Base-by-base conservation (phyloP, 768 basidiomycete genomes). In the Tulasnella sp. region DNA sequence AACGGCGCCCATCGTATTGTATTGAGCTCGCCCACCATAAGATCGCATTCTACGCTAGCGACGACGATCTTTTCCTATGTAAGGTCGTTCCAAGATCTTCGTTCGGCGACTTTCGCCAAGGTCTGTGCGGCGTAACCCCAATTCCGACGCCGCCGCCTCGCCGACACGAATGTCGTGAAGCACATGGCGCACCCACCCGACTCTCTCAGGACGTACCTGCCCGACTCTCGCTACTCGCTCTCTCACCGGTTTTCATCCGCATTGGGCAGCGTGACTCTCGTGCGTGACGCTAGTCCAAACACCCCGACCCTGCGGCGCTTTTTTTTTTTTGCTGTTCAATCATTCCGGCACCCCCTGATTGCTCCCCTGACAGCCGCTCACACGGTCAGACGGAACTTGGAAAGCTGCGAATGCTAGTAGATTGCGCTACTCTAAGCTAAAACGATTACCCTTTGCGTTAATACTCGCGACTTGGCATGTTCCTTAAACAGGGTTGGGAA, bases 241-340 rank as follows among this genome's bases (percentile, higher is more conserved):
- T 57, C 55, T n/a, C 55, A n/a, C 55, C 55, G 55, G 55, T 3
- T 57, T 57, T 57, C 55, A 57, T 3, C 55, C 26, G 23, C 20
- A 57, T 57, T 57, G 20, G 55, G 55, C 55, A 57, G 55, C 55
- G 55, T 57, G 55, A 57, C 55, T 57, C 55, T 57, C 23, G n/a
- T 57, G 15, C 20, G 55, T 57, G 55, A 57, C 55, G 55, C 55
- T 57, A 57, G 16, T 10, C 20, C 44, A 18, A 11, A 46, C 13
- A 57, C 10, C 9, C 9, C 55, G 55, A 57, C 55, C 55, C 55
- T 57, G 16, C 15, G 26, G 55, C 55, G 55, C 55, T 29, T 57
- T 57, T 51, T 20, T 46, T 46, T 10, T 23, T 57, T 57, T 57
- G 55, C 55, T n/a, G 9, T 23, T 57, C 55, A 57, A 57, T 23